Percentiles rank a stretch among this genome's conserved stretches.
Evolutionary conservation across 257 asterid species (phyloP).

Genomic region (Solanum infundibuliforme): DNA sequence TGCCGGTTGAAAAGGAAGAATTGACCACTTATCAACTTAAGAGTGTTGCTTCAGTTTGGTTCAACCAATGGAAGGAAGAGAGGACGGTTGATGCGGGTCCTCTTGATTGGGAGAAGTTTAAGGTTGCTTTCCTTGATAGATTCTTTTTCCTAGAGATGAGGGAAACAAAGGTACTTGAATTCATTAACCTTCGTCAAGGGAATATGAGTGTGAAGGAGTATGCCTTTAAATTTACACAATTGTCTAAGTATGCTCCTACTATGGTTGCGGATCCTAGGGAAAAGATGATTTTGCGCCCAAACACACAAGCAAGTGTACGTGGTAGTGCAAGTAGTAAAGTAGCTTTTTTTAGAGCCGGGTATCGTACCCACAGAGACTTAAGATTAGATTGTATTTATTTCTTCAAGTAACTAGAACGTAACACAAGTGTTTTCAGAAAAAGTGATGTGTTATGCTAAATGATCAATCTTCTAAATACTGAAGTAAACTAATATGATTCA

Average conservation of each 20-base stretch:
- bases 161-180: neutral
- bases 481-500: neutral
- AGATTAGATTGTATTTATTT: too few relatives aligned
- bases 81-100: neutral
- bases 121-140: neutral
- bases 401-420: neutral
- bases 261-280: neutral
- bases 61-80: neutral
- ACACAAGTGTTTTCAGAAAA: neutral
- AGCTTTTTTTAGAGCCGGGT: neutral
- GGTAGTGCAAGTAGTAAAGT: neutral
- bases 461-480: neutral
- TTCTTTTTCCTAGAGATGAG: neutral
- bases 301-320: neutral
- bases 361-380: neutral
- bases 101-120: neutral
- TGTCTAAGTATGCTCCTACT: neutral
- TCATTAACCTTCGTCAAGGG: too few relatives aligned
- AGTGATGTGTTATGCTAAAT: neutral
- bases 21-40: neutral
- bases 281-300: neutral
- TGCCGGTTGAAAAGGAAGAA: neutral
- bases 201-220: neutral
- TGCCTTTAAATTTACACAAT: neutral
- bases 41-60: neutral